Evolutionary conservation across 306 rosid genomes (phyloP).

Genomic region (Trifolium repens): DNA sequence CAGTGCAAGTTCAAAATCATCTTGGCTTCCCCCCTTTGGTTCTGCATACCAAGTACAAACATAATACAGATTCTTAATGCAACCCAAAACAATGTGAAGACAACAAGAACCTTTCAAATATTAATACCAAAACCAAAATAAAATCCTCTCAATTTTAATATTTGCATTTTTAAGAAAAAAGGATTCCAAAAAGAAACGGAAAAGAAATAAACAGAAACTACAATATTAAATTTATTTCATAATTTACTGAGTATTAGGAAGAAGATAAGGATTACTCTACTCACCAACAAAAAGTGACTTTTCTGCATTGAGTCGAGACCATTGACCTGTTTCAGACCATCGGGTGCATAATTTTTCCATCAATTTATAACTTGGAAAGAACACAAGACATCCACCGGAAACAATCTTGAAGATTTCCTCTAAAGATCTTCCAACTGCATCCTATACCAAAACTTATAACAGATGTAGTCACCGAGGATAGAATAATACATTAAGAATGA

Average conservation of each 20-base stretch:
- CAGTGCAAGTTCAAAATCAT: constrained; percentile 78
- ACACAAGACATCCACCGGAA: constrained; percentile 93
- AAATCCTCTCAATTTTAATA: constrained; percentile 17
- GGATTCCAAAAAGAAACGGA: constrained; percentile 30
- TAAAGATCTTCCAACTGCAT: constrained; percentile 85
- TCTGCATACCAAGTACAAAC: constrained; percentile 58
- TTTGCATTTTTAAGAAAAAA: constrained; percentile 15
- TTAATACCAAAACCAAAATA: constrained; percentile 28
- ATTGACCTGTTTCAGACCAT: constrained; percentile 95
- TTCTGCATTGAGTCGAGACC: constrained; percentile 70
- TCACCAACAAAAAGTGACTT: constrained; percentile 84
- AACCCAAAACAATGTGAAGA: constrained; percentile 31
- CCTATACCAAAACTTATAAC: constrained; percentile 56
- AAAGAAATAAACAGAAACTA: constrained; percentile 24
- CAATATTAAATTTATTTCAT: constrained; percentile 18
- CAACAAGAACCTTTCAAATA: constrained; percentile 36
- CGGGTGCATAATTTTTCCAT: constrained; percentile 86
- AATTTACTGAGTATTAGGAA: constrained; percentile 26
- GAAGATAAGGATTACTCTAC: constrained; percentile 48
- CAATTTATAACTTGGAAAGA: constrained; percentile 93
- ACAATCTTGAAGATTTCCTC: constrained; percentile 84
- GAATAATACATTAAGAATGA: constrained; percentile 20
- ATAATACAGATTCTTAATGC: constrained; percentile 34
- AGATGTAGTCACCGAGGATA: constrained; percentile 30
- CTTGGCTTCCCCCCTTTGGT: constrained; percentile 88